Evolutionary conservation across 106 monocot genomes (phyloP).

Genomic region (Platanthera zijinensis): DNA sequence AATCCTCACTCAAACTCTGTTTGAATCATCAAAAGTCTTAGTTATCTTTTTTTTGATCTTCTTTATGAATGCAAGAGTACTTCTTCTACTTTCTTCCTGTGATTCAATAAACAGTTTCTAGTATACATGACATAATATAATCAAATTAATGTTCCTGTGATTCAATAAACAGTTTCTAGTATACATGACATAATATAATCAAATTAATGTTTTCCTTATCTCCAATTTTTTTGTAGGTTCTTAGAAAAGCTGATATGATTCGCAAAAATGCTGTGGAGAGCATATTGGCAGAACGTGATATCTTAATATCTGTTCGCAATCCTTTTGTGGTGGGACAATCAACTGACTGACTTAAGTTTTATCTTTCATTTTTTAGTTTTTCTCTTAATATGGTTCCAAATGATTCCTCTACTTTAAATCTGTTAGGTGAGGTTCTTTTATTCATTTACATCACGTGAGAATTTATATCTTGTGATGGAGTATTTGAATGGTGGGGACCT

Average conservation of each 20-base stretch:
- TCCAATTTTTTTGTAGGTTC: constrained; percentile 51
- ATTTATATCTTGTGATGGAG: constrained; percentile 98
- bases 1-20: neutral
- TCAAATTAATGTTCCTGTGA: neutral
- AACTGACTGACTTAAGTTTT: neutral
- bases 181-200: neutral
- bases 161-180: neutral
- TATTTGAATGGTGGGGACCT: constrained; percentile 97
- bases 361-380: neutral
- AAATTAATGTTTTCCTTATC: neutral
- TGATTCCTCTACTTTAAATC: constrained; percentile 1
- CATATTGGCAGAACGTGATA: constrained; percentile 96
- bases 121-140: neutral
- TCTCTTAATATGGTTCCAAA: constrained; percentile 8
- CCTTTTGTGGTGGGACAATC: constrained; percentile 85
- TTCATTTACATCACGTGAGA: constrained; percentile 95
- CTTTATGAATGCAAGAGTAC: neutral
- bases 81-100: neutral
- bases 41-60: neutral
- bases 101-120: neutral
- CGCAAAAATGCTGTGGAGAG: constrained; percentile 99
- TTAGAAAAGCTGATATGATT: constrained; percentile 99
- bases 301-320: constrained; percentile 91
- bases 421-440: constrained; percentile 91
- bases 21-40: neutral